phyloP scores from a whole-genome alignment of 306 rosid genomes.

The Comarum palustre region DNA sequence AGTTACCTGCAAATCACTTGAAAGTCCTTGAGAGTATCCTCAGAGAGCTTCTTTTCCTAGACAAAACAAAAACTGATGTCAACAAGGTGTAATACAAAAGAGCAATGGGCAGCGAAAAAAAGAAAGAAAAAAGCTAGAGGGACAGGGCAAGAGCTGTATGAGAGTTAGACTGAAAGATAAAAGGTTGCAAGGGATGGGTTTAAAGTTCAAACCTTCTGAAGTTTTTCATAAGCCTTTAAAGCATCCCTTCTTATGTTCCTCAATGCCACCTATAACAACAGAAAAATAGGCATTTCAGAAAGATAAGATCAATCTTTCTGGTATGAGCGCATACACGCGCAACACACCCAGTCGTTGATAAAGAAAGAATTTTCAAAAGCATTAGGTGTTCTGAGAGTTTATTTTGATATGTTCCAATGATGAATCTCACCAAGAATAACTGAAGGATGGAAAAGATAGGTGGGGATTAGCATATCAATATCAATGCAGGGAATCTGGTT shows the following conservation, averaged over 20 bases:
- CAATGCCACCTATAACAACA: conserved; percentile 64
- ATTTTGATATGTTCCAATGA: neutral
- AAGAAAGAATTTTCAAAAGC: neutral
- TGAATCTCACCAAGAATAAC: neutral
- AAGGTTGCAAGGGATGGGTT: conserved; percentile 15
- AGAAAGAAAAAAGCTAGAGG: neutral
- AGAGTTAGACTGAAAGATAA: conserved; percentile 16
- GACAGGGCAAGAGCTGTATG: neutral
- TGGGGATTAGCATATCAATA: conserved; percentile 10
- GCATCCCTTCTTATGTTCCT: conserved; percentile 98
- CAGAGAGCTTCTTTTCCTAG: conserved; percentile 88
- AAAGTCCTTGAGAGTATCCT: conserved; percentile 82
- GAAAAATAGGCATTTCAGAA: conserved; percentile 26
- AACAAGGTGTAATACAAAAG: conserved; percentile 16
- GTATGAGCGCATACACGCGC: neutral
- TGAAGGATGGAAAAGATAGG: neutral
- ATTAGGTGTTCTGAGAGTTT: neutral
- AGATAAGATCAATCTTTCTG: conserved; percentile 4
- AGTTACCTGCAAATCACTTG: conserved; percentile 89
- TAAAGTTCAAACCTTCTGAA: conserved; percentile 76
- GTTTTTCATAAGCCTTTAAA: conserved; percentile 84
- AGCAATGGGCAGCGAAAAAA: neutral
- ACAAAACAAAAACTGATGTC: conserved; percentile 14
- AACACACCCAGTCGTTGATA: neutral
- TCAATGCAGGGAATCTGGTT: conserved; percentile 16